phyloP scores from a whole-genome alignment of 192 early-diverging fungal species.

The Mortierella hygrophila region DNA sequence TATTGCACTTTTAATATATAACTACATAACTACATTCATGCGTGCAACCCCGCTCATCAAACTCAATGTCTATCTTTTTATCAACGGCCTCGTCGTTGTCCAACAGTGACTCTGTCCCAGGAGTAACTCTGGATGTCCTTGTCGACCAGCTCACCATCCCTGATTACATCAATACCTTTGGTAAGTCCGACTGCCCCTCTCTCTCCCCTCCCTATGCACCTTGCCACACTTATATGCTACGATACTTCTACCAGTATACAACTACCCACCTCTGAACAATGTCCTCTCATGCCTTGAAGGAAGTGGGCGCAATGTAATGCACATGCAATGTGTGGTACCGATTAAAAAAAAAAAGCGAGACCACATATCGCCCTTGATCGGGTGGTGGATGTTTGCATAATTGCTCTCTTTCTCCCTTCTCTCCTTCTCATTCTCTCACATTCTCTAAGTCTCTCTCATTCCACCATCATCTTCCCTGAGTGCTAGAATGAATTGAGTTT shows the following conservation, averaged over 20 bases:
- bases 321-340: conserved; percentile 5
- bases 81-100: too few species aligned
- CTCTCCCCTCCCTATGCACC: background rate
- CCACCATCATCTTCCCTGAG: background rate
- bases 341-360: background rate
- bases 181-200: conserved; percentile 17
- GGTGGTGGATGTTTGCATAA: background rate
- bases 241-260: too few species aligned
- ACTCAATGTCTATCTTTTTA: background rate
- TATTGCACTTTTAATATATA: background rate
- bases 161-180: conserved; percentile 31
- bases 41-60: background rate
- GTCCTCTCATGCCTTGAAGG: background rate
- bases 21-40: background rate
- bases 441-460: background rate
- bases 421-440: background rate
- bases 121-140: conserved; percentile 40
- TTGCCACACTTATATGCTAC: background rate
- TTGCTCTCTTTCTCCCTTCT: background rate
- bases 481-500: background rate
- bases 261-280: background rate
- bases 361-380: background rate
- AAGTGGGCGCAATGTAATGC: background rate
- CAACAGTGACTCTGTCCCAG: conserved; percentile 40
- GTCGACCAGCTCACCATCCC: conserved; percentile 47